Evolutionary conservation across 2,329 filamentous ascomycete species (phyloP).

Genomic region (Diaporthe caulivora): DNA sequence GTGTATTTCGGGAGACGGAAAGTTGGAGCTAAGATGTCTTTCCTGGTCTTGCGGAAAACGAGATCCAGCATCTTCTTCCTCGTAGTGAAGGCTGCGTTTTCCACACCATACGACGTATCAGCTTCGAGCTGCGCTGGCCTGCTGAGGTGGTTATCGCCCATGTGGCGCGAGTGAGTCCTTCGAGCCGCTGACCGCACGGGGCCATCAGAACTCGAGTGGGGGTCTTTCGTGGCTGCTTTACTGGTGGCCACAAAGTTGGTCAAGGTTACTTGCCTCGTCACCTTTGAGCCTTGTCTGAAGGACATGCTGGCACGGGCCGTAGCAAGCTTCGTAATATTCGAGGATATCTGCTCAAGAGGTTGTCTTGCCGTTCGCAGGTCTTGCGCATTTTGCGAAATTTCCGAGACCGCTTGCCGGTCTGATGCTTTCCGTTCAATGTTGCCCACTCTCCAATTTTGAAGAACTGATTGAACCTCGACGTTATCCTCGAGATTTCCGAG

Average conservation of each 20-base stretch:
- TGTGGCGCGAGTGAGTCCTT: neutral
- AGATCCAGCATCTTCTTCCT: slow-evolving; percentile 68
- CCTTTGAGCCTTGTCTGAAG: slow-evolving; percentile 46
- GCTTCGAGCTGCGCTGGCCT: slow-evolving; percentile 70
- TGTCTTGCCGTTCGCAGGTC: slow-evolving; percentile 41
- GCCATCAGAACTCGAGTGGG: neutral
- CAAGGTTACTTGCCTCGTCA: slow-evolving; percentile 47
- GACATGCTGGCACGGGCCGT: slow-evolving; percentile 12
- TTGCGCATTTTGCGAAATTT: neutral
- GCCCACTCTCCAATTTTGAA: slow-evolving; percentile 69
- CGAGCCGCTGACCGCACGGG: neutral
- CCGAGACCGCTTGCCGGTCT: slow-evolving; percentile 20
- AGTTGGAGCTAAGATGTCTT: slow-evolving; percentile 40
- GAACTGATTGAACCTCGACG: slow-evolving; percentile 64
- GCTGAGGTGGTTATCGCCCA: slow-evolving; percentile 9
- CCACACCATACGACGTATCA: slow-evolving; percentile 51
- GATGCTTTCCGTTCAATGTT: slow-evolving; percentile 56
- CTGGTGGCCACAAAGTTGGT: slow-evolving; percentile 47
- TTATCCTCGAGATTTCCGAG: slow-evolving; percentile 73
- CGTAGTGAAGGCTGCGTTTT: slow-evolving; percentile 58
- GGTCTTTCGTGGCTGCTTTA: slow-evolving; percentile 28
- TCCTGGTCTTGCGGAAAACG: slow-evolving; percentile 60
- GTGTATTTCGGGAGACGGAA: slow-evolving; percentile 27
- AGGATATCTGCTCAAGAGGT: slow-evolving; percentile 42
- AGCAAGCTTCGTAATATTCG: slow-evolving; percentile 39